A percentile compares a stretch with the other conserved stretches of the same genome.
Conservation (phyloP, 2,329 filamentous ascomycete species). For the Aspergillus sp. region DNA sequence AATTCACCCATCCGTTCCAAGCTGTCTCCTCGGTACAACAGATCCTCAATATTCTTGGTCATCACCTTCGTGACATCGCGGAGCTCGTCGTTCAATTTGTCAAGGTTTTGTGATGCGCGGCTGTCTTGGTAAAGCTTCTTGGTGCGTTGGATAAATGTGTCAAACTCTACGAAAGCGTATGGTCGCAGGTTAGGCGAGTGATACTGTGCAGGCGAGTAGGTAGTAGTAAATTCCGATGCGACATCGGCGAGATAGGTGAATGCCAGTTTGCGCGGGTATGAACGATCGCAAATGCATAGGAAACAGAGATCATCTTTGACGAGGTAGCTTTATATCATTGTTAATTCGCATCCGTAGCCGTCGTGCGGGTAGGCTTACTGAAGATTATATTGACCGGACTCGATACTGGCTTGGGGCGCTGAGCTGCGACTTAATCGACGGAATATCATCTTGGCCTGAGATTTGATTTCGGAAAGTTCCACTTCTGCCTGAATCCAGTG, state of each 20-base stretch:
- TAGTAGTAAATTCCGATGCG: constrained; percentile 81
- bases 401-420: constrained; percentile 86
- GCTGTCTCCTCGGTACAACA: constrained; percentile 90
- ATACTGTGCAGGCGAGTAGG: constrained; percentile 71
- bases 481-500: constrained; percentile 55
- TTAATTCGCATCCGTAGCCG: background rate
- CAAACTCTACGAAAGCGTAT: constrained; percentile 97
- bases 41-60: constrained; percentile 99
- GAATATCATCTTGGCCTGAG: constrained; percentile 84
- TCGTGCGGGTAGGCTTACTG: constrained; percentile 57
- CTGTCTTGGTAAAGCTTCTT: constrained; percentile 92
- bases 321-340: constrained; percentile 61
- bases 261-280: constrained; percentile 95
- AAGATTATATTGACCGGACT: constrained; percentile 75
- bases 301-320: constrained; percentile 82
- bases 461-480: constrained; percentile 80
- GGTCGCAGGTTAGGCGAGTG: constrained; percentile 72
- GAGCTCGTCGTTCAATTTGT: constrained; percentile 93
- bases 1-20: constrained; percentile 97
- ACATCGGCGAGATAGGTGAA: constrained; percentile 97
- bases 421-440: constrained; percentile 83
- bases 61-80: constrained; percentile 98
- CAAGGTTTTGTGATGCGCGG: constrained; percentile 84
- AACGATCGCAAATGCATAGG: constrained; percentile 86
- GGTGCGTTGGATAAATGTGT: constrained; percentile 90